These are phyloP conservation scores for Pelargonium citronellum DNA, from an alignment of 441 rosid genomes.

Conservation along the genomic window DNA sequence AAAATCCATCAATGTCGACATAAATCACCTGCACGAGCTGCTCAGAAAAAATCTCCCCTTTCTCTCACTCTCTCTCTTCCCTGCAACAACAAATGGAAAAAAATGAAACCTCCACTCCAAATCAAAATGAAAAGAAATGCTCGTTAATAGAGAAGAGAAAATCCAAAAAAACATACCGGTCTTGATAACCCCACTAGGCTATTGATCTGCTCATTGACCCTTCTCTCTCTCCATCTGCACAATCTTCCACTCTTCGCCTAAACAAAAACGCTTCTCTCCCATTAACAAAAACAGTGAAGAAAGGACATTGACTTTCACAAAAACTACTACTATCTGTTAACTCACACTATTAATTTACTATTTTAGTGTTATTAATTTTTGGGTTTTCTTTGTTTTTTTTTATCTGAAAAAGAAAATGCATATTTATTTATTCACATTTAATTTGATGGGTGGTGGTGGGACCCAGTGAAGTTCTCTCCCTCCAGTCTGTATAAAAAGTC, in stretches of 20 bases:
- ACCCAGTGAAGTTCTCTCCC: slow-evolving; percentile 11
- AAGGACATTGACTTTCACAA: slow-evolving; percentile 67
- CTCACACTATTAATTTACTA: background rate
- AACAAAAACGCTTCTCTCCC: background rate
- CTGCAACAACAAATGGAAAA: slow-evolving; percentile 17
- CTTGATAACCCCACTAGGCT: slow-evolving; percentile 21
- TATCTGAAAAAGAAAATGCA: background rate
- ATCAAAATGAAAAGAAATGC: slow-evolving; percentile 20
- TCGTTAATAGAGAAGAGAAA: slow-evolving; percentile 24
- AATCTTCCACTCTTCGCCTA: slow-evolving; percentile 19
- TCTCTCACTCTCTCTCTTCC: slow-evolving; percentile 21
- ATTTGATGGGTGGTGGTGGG: slow-evolving; percentile 18
- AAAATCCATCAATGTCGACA: slow-evolving; percentile 12
- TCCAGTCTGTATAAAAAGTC: background rate
- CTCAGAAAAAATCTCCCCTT: slow-evolving; percentile 22
- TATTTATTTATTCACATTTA: background rate
- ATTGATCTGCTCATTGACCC: slow-evolving; percentile 10
- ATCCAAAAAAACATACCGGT: slow-evolving; percentile 26
- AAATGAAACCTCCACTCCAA: slow-evolving; percentile 22
- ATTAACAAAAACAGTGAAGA: slow-evolving; percentile 34
- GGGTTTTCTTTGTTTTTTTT: background rate
- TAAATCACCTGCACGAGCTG: slow-evolving; percentile 23
- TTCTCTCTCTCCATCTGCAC: slow-evolving; percentile 26
- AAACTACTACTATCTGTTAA: background rate
- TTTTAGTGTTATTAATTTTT: slow-evolving; percentile 6